Conservation (phyloP, 441 rosid genomes). For the Rhodomyrtus psidioides region DNA sequence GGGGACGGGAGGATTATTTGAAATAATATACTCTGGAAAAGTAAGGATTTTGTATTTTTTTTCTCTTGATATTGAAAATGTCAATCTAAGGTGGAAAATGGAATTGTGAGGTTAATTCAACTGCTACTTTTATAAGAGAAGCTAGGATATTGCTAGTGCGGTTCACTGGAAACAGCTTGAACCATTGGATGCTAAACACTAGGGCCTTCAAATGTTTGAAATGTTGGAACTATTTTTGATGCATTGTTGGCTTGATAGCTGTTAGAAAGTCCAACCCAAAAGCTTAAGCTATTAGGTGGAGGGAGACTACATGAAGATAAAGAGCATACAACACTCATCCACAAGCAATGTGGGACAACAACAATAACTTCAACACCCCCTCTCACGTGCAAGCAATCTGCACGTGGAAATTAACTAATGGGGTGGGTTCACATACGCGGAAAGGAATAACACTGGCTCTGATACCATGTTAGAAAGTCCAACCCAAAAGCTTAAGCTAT, state of each 20-base stretch:
- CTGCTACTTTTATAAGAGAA: background rate
- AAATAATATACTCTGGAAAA: constrained; percentile 56
- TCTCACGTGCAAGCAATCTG: no score
- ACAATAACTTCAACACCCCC: no score
- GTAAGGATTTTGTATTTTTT: constrained; percentile 21
- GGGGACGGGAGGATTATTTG: constrained; percentile 84
- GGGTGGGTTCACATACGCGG: no score
- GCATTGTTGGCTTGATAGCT: background rate
- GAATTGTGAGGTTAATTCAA: background rate
- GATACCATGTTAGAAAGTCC: no score
- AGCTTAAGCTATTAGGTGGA: no score
- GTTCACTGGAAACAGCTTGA: background rate
- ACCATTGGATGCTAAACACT: background rate
- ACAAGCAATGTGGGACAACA: no score
- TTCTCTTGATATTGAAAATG: background rate
- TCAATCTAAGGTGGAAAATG: background rate
- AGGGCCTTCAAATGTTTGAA: background rate
- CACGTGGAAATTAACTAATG: no score
- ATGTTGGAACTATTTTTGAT: background rate
- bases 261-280: no score
- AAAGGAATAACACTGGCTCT: no score
- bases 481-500: no score
- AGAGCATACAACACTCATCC: no score
- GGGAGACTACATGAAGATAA: no score
- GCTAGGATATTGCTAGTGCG: background rate